phyloP scores from a whole-genome alignment of 345 rosid genomes.

The Combretum micranthum region DNA sequence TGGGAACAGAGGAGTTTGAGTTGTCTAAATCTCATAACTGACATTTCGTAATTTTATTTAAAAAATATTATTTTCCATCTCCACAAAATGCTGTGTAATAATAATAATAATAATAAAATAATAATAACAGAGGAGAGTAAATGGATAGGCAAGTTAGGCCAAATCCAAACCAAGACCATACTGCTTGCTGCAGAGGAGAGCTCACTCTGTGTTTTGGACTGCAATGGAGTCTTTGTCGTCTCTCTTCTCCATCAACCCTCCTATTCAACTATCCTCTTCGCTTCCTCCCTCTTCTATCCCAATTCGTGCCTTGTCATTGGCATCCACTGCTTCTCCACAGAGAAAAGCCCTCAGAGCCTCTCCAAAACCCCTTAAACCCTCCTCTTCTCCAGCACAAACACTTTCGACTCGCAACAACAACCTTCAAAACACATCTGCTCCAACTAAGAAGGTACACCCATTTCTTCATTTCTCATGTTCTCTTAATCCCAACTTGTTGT shows the following conservation, averaged over 20 bases:
- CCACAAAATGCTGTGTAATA: no score
- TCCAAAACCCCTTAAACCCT: not conserved
- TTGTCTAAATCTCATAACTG: no score
- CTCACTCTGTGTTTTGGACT: not conserved
- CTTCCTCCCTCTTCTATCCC: constrained; percentile 3
- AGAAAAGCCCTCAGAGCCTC: not conserved
- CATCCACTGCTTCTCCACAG: constrained; percentile 12
- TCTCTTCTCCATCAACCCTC: constrained; percentile 14
- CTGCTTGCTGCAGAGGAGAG: no score
- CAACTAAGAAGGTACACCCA: constrained; percentile 3
- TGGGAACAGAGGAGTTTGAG: no score
- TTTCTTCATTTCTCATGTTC: no score
- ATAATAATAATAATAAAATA: no score
- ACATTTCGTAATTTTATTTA: no score
- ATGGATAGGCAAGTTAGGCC: no score
- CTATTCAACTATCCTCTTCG: constrained; percentile 8
- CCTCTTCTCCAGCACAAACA: constrained; percentile 15
- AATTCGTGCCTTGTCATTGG: not conserved
- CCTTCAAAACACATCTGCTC: constrained; percentile 11
- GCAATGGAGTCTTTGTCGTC: constrained; percentile 32
- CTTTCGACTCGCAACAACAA: constrained; percentile 15
- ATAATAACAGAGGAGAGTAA: no score
- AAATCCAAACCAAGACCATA: no score
- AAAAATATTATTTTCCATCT: no score
- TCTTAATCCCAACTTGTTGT: no score